Evolutionary conservation across 129 eudicot genomes (phyloP).

Genomic region (Ambrosia artemisiifolia): DNA sequence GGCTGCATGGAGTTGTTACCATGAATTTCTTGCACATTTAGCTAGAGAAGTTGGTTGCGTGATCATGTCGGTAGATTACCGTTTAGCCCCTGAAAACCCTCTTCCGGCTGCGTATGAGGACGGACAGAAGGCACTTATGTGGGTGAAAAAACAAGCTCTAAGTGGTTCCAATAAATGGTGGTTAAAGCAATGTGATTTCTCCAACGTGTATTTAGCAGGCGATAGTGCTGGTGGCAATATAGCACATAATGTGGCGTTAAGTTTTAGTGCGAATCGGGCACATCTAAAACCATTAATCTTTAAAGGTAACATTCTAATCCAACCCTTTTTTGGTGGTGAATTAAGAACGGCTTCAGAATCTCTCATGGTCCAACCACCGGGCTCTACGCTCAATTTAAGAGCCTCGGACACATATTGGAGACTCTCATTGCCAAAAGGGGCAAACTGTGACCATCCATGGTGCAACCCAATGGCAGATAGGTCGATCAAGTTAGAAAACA

Average conservation of each 20-base stretch:
- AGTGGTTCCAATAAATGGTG: slow-evolving; percentile 36
- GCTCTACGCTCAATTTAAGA: slow-evolving; percentile 47
- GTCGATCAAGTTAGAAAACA: slow-evolving; percentile 21
- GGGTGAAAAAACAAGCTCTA: slow-evolving; percentile 51
- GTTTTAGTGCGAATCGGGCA: neutral
- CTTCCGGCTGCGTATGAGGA: slow-evolving; percentile 90
- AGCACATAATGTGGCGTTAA: slow-evolving; percentile 39
- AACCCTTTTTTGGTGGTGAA: slow-evolving; percentile 83
- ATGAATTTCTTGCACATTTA: slow-evolving; percentile 58
- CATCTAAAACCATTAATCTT: slow-evolving; percentile 30
- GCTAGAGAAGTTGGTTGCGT: slow-evolving; percentile 43
- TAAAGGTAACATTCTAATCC: slow-evolving; percentile 59
- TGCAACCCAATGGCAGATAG: slow-evolving; percentile 56
- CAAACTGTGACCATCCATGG: slow-evolving; percentile 81
- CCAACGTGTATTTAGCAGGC: slow-evolving; percentile 57
- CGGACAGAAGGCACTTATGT: slow-evolving; percentile 49
- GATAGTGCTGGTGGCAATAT: slow-evolving; percentile 93
- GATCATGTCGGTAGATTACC: slow-evolving; percentile 67
- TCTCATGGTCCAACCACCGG: slow-evolving; percentile 37
- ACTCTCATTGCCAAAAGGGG: slow-evolving; percentile 59
- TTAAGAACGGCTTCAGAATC: slow-evolving; percentile 59
- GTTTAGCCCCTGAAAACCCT: slow-evolving; percentile 91
- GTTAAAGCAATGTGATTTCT: slow-evolving; percentile 47
- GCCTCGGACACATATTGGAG: slow-evolving; percentile 76
- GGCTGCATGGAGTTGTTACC: slow-evolving; percentile 90